phyloP scores from a whole-genome alignment of 331 rosid genomes.

The Quercus tomentella region DNA sequence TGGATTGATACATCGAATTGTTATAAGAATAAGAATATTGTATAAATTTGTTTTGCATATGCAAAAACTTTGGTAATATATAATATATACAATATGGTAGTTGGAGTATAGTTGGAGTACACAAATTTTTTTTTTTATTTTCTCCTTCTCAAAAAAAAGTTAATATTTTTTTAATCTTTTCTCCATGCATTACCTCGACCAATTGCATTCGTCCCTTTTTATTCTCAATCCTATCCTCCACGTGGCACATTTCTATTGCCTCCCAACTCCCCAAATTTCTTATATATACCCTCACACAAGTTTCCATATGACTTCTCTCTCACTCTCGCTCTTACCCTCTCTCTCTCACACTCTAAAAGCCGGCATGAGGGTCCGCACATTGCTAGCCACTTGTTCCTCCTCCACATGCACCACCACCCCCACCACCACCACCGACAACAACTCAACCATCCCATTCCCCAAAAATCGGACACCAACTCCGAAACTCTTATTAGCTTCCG shows the following conservation, averaged over 20 bases:
- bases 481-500: constrained; percentile 15
- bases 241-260: neutral
- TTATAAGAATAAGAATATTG: no score
- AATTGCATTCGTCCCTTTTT: neutral
- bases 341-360: neutral
- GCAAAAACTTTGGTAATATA: no score
- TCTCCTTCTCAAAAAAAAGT: no score
- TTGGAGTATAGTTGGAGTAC: no score
- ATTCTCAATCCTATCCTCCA: neutral
- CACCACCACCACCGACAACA: constrained; percentile 25
- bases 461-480: neutral
- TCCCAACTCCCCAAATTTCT: neutral
- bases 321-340: neutral
- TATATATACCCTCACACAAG: neutral
- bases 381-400: constrained; percentile 46
- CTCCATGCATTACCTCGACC: neutral
- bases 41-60: no score
- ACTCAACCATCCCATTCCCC: constrained; percentile 18
- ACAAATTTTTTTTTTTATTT: no score
- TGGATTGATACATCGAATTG: no score
- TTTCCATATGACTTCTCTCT: neutral
- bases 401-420: constrained; percentile 21
- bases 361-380: constrained; percentile 45
- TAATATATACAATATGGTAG: no score
- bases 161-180: no score